Evolutionary conservation across 2,329 filamentous ascomycete genomes (phyloP).

Genomic region (Oidium heveae): DNA sequence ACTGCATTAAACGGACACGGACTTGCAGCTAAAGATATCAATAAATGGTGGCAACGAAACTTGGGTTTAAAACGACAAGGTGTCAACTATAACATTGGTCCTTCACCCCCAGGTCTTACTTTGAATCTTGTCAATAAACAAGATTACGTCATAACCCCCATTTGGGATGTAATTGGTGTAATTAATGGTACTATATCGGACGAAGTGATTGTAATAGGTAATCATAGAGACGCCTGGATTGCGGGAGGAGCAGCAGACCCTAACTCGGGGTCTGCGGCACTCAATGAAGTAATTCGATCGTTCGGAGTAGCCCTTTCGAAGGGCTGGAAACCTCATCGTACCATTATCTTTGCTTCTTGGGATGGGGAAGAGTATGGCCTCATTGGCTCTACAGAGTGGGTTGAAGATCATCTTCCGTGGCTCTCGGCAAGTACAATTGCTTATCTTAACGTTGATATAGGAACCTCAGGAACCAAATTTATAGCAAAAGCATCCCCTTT

Average conservation of each 20-base stretch:
- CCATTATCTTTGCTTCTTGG: slow-evolving; percentile 65
- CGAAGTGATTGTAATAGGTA: slow-evolving; percentile 76
- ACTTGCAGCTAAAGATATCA: slow-evolving; percentile 49
- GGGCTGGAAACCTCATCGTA: slow-evolving; percentile 68
- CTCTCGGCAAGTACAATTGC: slow-evolving; percentile 38
- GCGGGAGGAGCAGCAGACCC: slow-evolving; percentile 64
- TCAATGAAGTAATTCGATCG: slow-evolving; percentile 55
- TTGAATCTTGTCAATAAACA: slow-evolving; percentile 58
- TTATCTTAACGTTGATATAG: slow-evolving; percentile 68
- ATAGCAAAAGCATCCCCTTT: slow-evolving; percentile 31
- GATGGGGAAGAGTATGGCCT: slow-evolving; percentile 59
- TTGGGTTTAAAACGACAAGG: slow-evolving; percentile 38
- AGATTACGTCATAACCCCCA: slow-evolving; percentile 53
- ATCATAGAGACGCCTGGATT: slow-evolving; percentile 79
- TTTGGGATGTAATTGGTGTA: slow-evolving; percentile 81
- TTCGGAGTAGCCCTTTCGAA: slow-evolving; percentile 45
- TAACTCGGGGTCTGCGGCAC: slow-evolving; percentile 54
- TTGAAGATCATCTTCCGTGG: slow-evolving; percentile 62
- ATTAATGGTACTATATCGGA: slow-evolving; percentile 76
- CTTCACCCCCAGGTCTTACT: slow-evolving; percentile 38
- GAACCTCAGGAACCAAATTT: slow-evolving; percentile 30
- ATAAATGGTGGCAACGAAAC: slow-evolving; percentile 36
- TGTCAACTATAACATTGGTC: slow-evolving; percentile 44
- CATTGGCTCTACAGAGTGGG: slow-evolving; percentile 64
- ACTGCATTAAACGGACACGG: slow-evolving; percentile 76